A percentile compares a stretch with the other conserved stretches of the same genome.
Evolutionary conservation across 2,329 filamentous ascomycete species (phyloP).

Genomic region (Colletotrichum tamarilloi): DNA sequence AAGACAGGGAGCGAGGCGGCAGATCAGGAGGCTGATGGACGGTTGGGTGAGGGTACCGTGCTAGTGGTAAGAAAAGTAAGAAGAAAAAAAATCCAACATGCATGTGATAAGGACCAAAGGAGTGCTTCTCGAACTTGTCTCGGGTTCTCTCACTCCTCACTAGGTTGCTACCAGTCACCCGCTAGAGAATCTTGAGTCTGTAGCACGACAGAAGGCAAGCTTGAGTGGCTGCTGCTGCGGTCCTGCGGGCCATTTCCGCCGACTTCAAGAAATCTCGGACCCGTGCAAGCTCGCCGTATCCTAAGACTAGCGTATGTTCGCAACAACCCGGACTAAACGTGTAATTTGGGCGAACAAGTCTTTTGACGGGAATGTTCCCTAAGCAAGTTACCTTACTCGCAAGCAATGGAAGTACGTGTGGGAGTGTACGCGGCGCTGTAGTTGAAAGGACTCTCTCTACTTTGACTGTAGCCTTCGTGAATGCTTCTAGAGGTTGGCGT

Average conservation of each 20-base stretch:
- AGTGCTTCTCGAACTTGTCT: not conserved
- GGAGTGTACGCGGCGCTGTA: not conserved
- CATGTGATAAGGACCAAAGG: conserved; percentile 24
- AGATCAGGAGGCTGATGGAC: conserved; percentile 10
- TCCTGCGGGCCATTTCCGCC: conserved; percentile 6
- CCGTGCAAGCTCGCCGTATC: not conserved
- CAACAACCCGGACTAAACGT: not conserved
- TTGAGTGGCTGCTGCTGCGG: not conserved
- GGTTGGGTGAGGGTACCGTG: not conserved
- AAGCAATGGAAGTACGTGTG: not conserved
- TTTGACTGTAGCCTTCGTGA: not conserved
- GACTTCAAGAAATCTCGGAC: not conserved
- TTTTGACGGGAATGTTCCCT: not conserved
- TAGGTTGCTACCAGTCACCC: not conserved
- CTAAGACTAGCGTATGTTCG: not conserved
- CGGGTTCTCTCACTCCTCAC: not conserved
- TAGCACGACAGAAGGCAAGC: not conserved
- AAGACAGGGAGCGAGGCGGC: conserved; percentile 13
- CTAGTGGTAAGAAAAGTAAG: not conserved
- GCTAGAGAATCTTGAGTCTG: not conserved
- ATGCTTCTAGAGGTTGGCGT: not conserved
- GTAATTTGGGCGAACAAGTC: not conserved
- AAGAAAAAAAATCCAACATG: not conserved
- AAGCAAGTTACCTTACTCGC: not conserved
- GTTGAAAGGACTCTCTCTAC: not conserved